These are phyloP conservation scores for Phellopilus nigrolimitatus DNA, from an alignment of 1,284 basidiomycete species.

Conservation along the genomic window DNA sequence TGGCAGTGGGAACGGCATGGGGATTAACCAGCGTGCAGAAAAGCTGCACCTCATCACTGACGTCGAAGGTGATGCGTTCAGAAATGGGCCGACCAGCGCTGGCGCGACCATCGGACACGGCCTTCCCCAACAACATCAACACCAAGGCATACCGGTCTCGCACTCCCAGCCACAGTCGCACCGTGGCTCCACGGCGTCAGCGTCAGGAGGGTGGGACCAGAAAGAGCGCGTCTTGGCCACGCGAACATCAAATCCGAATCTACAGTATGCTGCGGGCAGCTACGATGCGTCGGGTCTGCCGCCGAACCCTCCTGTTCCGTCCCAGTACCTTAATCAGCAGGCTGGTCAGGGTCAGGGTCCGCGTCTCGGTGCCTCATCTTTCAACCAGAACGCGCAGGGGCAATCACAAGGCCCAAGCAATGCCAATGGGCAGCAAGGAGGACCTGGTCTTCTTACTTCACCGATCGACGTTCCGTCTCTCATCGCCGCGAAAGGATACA, in stretches of 20 bases:
- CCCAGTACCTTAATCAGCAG: slow-evolving; percentile 62
- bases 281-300: slow-evolving; percentile 43
- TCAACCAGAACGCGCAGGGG: slow-evolving; percentile 25
- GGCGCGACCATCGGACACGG: slow-evolving; percentile 42
- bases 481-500: slow-evolving; percentile 86
- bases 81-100: slow-evolving; percentile 42
- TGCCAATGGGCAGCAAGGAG: slow-evolving; percentile 33
- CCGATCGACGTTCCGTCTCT: slow-evolving; percentile 84
- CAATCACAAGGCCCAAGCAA: slow-evolving; percentile 29
- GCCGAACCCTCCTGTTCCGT: slow-evolving; percentile 64
- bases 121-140: slow-evolving; percentile 29
- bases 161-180: slow-evolving; percentile 28
- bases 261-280: slow-evolving; percentile 45
- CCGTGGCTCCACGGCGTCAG: slow-evolving; percentile 22
- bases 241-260: slow-evolving; percentile 62
- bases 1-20: slow-evolving; percentile 28
- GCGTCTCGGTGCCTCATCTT: slow-evolving; percentile 37
- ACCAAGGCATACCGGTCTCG: slow-evolving; percentile 20
- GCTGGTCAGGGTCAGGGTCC: slow-evolving; percentile 33
- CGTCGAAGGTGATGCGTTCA: slow-evolving; percentile 50
- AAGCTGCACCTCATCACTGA: slow-evolving; percentile 57
- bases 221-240: slow-evolving; percentile 53
- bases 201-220: slow-evolving; percentile 44
- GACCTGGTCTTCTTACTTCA: slow-evolving; percentile 44
- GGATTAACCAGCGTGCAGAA: slow-evolving; percentile 24